Evolutionary conservation across 495 filamentous ascomycete species (phyloP).

Genomic region (Penicillium cinerascens): DNA sequence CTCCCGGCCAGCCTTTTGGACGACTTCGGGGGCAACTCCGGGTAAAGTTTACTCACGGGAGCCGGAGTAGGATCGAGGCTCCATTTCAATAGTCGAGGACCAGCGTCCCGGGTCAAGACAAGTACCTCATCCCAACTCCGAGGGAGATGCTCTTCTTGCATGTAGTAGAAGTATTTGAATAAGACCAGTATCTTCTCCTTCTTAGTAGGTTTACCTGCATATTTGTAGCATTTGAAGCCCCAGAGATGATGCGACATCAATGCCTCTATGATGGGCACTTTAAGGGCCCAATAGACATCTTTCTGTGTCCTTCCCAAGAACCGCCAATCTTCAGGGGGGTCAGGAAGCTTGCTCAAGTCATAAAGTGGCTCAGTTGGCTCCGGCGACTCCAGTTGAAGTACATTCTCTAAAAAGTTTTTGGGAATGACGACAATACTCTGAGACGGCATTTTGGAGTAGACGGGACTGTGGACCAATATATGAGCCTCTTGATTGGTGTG

Average conservation of each 20-base stretch:
- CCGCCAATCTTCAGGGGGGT: slow-evolving; percentile 22
- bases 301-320: neutral
- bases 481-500: neutral
- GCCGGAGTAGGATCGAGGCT: slow-evolving; percentile 6
- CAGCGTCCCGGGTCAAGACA: slow-evolving; percentile 29
- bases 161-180: slow-evolving; percentile 31
- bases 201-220: neutral
- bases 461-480: neutral
- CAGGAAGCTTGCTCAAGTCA: slow-evolving; percentile 16
- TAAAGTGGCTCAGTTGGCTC: neutral
- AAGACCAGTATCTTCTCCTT: slow-evolving; percentile 2
- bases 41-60: slow-evolving; percentile 31
- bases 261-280: neutral
- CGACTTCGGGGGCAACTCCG: neutral
- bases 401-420: neutral
- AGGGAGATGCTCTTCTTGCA: slow-evolving; percentile 17
- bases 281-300: neutral
- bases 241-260: slow-evolving; percentile 22
- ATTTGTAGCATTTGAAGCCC: slow-evolving; percentile 23
- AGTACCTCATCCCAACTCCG: slow-evolving; percentile 10
- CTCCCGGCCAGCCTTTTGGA: neutral
- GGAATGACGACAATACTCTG: neutral
- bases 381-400: slow-evolving; percentile 4
- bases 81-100: slow-evolving; percentile 33
- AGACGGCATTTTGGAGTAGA: neutral